These are phyloP conservation scores for Arachis monticola DNA, from an alignment of 331 rosid genomes.

Conservation along the genomic window DNA sequence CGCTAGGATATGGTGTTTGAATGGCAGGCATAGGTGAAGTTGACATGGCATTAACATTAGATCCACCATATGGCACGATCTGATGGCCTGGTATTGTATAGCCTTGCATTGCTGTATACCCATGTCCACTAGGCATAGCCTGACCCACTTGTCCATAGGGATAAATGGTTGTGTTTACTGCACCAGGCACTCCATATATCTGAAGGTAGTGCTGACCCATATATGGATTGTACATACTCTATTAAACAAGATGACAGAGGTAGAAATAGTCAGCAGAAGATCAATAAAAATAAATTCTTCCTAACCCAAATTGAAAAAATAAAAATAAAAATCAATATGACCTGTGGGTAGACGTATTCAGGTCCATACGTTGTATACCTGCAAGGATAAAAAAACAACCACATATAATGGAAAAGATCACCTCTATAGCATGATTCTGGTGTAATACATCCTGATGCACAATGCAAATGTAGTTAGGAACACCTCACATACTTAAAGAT, in stretches of 20 bases:
- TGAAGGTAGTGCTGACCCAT: conserved; percentile 85
- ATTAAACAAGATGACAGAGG: conserved; percentile 32
- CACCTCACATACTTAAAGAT: conserved; percentile 23
- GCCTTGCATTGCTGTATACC: conserved; percentile 75
- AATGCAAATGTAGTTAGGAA: conserved; percentile 47
- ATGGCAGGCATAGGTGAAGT: conserved; percentile 76
- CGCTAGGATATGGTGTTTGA: conserved; percentile 86
- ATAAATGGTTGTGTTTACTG: conserved; percentile 63
- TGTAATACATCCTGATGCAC: conserved; percentile 45
- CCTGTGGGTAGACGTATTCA: conserved; percentile 85
- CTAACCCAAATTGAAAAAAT: neutral
- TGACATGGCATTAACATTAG: conserved; percentile 73
- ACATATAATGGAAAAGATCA: conserved; percentile 44
- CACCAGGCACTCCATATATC: conserved; percentile 87
- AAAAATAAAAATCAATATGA: conserved; percentile 29
- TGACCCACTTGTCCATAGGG: conserved; percentile 91
- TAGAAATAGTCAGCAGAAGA: conserved; percentile 43
- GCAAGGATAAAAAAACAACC: conserved; percentile 52
- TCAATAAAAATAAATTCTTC: conserved; percentile 26
- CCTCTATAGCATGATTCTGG: conserved; percentile 49
- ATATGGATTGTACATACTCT: conserved; percentile 79
- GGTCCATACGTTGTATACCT: conserved; percentile 94
- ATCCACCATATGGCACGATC: conserved; percentile 78
- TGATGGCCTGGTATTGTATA: conserved; percentile 85
- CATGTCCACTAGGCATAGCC: conserved; percentile 73